Evolutionary conservation across 2,329 filamentous ascomycete species (phyloP).

Genomic region (Fusarium austroafricanum): DNA sequence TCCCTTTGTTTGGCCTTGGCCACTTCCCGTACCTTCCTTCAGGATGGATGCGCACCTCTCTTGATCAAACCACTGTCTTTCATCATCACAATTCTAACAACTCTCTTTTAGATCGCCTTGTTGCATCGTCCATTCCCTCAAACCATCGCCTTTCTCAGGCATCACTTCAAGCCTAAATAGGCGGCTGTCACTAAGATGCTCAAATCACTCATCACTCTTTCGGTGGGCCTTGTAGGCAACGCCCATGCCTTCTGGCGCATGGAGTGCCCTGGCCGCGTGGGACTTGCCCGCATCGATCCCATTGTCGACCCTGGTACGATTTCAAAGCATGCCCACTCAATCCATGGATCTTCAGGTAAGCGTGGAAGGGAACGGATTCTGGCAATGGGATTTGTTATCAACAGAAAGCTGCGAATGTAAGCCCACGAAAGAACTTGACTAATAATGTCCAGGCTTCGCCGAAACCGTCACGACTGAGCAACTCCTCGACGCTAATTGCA

Average conservation of each 20-base stretch:
- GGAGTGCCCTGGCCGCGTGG: constrained; percentile 79
- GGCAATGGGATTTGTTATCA: neutral
- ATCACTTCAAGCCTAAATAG: constrained; percentile 44
- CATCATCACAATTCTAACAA: constrained; percentile 27
- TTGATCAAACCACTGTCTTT: constrained; percentile 1
- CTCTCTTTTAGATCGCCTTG: constrained; percentile 48
- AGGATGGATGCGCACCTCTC: neutral
- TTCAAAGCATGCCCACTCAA: constrained; percentile 76
- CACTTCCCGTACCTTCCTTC: constrained; percentile 15
- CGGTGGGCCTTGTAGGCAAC: constrained; percentile 51
- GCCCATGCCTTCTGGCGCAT: constrained; percentile 87
- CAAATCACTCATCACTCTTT: constrained; percentile 49
- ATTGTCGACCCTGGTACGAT: constrained; percentile 71
- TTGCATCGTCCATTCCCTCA: constrained; percentile 53
- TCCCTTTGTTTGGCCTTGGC: neutral
- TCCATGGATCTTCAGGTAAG: constrained; percentile 83
- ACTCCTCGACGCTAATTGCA: constrained; percentile 74
- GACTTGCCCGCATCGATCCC: constrained; percentile 80
- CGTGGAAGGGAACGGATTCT: constrained; percentile 29
- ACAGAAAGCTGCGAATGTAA: neutral
- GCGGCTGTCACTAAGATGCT: constrained; percentile 47
- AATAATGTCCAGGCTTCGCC: constrained; percentile 68
- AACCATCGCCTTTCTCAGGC: constrained; percentile 16
- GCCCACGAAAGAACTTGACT: constrained; percentile 5
- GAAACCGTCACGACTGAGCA: constrained; percentile 66